These are phyloP conservation scores for Chrysopogon serrulatus DNA, from an alignment of 176 grass and related monocot genomes.

Conservation along the genomic window DNA sequence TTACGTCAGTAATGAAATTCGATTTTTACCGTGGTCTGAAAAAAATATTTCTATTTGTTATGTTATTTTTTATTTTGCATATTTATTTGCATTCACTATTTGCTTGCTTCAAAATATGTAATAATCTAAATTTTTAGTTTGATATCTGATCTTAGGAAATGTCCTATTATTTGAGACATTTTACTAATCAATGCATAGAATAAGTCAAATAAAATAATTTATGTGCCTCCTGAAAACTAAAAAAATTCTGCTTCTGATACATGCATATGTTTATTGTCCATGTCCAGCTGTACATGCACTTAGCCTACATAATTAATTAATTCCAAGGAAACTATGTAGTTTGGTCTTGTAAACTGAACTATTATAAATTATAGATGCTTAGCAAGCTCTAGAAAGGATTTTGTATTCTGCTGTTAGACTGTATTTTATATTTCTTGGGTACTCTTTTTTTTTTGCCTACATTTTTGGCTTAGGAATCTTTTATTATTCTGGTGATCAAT, in stretches of 20 bases:
- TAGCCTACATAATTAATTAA: neutral
- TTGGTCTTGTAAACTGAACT: neutral
- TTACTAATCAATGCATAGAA: neutral
- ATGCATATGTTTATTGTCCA: neutral
- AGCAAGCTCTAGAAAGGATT: neutral
- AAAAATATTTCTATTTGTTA: neutral
- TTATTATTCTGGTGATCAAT: slow-evolving; percentile 6
- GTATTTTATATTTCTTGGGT: neutral
- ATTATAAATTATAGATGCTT: neutral
- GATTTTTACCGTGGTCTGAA: no score
- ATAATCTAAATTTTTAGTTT: neutral
- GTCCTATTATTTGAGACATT: neutral
- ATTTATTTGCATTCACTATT: neutral
- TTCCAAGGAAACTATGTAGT: neutral
- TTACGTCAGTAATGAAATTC: no score
- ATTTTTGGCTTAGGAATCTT: neutral
- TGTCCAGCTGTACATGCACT: neutral
- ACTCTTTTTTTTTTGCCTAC: neutral
- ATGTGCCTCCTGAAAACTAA: neutral
- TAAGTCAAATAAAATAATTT: neutral
- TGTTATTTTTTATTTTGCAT: neutral
- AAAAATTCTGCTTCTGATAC: neutral
- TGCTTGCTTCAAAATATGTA: neutral
- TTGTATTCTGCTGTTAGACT: neutral
- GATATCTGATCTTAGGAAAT: neutral